Evolutionary conservation across 225 moss, liverwort and hornwort genomes (phyloP).

Genomic region (Bryoerythrophyllum caledonicum): DNA sequence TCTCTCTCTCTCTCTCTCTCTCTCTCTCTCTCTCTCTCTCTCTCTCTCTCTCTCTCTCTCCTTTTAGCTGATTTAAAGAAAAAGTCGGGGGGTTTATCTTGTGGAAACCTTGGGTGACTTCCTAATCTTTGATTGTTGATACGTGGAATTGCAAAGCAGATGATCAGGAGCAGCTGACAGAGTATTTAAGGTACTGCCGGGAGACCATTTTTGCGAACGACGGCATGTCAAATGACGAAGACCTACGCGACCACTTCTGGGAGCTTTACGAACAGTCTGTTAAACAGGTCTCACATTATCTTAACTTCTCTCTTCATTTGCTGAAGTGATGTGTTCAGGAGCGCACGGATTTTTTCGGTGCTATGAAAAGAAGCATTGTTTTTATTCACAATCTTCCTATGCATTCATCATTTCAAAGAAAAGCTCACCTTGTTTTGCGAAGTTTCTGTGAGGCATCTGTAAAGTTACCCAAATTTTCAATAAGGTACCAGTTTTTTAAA

Average conservation of each 20-base stretch:
- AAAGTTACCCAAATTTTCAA: too few species aligned
- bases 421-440: conserved; percentile 2
- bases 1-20: too few species aligned
- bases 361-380: background rate
- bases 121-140: background rate
- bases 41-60: too few species aligned
- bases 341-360: background rate
- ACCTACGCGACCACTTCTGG: conserved; percentile 60
- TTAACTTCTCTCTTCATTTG: background rate
- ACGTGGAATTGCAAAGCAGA: conserved; percentile 40
- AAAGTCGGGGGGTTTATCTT: too few species aligned
- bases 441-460: background rate
- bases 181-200: conserved; percentile 77
- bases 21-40: too few species aligned
- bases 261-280: conserved; percentile 61
- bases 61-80: too few species aligned
- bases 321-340: conserved; percentile 11
- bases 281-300: conserved; percentile 46
- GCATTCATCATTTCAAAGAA: conserved; percentile 2
- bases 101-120: too few species aligned
- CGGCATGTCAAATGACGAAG: conserved; percentile 50
- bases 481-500: too few species aligned
- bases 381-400: background rate
- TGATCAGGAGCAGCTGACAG: conserved; percentile 62
- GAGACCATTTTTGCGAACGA: conserved; percentile 68